These are phyloP conservation scores for Vanrija sp. DNA, from an alignment of 1,284 basidiomycete species.

Conservation along the genomic window DNA sequence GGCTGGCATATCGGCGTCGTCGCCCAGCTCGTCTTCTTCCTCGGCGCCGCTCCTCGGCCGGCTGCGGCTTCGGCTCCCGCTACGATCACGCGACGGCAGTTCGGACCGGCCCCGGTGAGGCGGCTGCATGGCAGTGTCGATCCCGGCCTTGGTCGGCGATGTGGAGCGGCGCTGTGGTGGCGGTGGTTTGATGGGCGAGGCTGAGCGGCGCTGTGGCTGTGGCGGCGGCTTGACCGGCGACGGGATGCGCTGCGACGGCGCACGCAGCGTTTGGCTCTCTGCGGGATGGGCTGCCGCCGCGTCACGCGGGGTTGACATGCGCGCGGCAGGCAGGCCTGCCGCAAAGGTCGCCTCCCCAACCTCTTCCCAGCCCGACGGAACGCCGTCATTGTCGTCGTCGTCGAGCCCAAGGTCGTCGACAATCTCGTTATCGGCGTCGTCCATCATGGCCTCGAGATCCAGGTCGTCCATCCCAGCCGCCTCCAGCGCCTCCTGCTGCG, in stretches of 20 bases:
- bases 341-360: constrained; percentile 6
- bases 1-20: background rate
- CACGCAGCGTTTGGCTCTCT: background rate
- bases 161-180: background rate
- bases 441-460: constrained; percentile 26
- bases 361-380: constrained; percentile 11
- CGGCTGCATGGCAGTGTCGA: too few relatives aligned
- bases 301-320: constrained; percentile 13
- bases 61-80: background rate
- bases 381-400: background rate
- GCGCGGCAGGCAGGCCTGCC: background rate
- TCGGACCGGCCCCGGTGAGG: too few relatives aligned
- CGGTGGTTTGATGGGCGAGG: background rate
- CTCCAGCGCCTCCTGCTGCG: constrained; percentile 29
- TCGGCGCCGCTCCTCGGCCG: background rate
- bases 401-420: background rate
- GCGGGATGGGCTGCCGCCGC: background rate
- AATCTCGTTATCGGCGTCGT: constrained; percentile 8
- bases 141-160: too few relatives aligned
- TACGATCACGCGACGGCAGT: background rate
- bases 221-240: background rate
- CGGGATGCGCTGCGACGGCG: background rate
- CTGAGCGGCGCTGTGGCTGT: background rate
- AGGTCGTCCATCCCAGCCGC: constrained; percentile 26
- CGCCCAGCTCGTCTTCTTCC: background rate